Conservation (phyloP, 768 basidiomycete species). For the Kwoniella newhampshirensis region DNA sequence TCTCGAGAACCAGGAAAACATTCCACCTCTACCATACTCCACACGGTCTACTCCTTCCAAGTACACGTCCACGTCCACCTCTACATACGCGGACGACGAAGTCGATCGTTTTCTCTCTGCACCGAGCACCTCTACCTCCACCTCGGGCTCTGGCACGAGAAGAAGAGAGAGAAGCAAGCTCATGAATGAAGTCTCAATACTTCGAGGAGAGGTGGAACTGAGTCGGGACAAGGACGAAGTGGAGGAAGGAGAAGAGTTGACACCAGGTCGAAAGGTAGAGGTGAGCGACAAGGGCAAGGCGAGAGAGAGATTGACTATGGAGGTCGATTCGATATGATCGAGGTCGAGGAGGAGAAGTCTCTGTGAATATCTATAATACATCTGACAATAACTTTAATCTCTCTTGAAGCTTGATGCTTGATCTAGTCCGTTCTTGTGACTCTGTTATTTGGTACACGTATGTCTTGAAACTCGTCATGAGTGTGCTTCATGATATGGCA, state of each 20-base stretch:
- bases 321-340: constrained; percentile 20
- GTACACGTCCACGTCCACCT: neutral
- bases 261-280: neutral
- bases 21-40: constrained; percentile 17
- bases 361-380: no score
- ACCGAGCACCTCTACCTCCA: constrained; percentile 7
- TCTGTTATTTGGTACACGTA: no score
- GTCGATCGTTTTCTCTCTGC: constrained; percentile 15
- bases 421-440: neutral
- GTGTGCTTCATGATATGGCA: no score
- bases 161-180: constrained; percentile 27
- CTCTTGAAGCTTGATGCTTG: neutral
- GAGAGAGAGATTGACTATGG: constrained; percentile 14
- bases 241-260: constrained; percentile 17
- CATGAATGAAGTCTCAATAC: constrained; percentile 15
- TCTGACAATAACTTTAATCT: neutral
- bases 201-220: constrained; percentile 11
- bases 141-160: constrained; percentile 15
- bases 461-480: no score
- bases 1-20: constrained; percentile 40
- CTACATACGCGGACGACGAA: constrained; percentile 7
- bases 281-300: constrained; percentile 5
- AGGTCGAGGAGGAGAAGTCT: no score
- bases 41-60: constrained; percentile 11
- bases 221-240: constrained; percentile 5